Conservation (phyloP, 768 basidiomycete genomes). For the Gautieria morchelliformis region DNA sequence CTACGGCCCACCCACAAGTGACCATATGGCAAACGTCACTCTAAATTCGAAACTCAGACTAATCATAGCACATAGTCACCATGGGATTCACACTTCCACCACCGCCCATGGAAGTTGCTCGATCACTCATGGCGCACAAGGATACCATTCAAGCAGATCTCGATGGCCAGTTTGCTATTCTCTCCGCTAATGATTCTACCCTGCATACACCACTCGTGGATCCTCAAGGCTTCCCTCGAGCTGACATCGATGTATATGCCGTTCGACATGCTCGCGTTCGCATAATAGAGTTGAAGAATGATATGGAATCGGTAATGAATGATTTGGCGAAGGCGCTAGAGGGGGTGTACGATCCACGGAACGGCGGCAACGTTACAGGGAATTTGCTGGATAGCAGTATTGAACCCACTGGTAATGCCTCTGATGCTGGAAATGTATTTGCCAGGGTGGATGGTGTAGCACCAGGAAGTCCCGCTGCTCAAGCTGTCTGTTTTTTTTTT, state of each 20-base stretch:
- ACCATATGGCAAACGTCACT: too few relatives aligned
- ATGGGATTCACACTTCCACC: not conserved
- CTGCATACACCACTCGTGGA: conserved; percentile 76
- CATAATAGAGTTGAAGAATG: conserved; percentile 77
- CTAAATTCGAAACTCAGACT: too few relatives aligned
- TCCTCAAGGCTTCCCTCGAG: conserved; percentile 79
- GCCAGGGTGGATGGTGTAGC: conserved; percentile 79
- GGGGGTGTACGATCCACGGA: conserved; percentile 48
- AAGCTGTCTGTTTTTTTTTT: conserved; percentile 48
- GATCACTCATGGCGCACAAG: conserved; percentile 56
- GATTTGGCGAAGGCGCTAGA: conserved; percentile 62
- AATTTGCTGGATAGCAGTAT: conserved; percentile 11
- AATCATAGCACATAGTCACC: too few relatives aligned
- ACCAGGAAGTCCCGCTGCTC: conserved; percentile 70
- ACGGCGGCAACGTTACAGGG: conserved; percentile 13
- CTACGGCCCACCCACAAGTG: too few relatives aligned
- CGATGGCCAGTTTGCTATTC: conserved; percentile 47
- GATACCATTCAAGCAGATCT: conserved; percentile 68
- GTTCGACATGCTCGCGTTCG: conserved; percentile 66
- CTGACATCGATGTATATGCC: conserved; percentile 53
- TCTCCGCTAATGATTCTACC: conserved; percentile 51
- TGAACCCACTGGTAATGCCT: conserved; percentile 4
- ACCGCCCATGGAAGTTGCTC: conserved; percentile 44
- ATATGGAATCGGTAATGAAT: conserved; percentile 55
- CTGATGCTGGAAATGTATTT: conserved; percentile 38